These are phyloP conservation scores for Penicillium pulvis DNA, from an alignment of 495 filamentous ascomycete species.

Conservation along the genomic window DNA sequence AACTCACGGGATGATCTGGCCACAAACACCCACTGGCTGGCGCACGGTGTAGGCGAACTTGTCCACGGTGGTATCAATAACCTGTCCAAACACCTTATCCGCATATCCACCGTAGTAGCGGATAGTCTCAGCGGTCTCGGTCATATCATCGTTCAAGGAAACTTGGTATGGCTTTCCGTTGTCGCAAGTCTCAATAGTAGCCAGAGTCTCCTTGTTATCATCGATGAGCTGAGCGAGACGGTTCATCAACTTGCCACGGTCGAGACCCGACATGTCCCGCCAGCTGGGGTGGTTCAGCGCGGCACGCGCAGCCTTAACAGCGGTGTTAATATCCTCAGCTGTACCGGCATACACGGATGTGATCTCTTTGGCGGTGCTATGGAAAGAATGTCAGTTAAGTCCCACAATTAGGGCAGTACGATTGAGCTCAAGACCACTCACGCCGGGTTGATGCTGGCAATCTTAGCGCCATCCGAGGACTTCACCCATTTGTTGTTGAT, in stretches of 20 bases:
- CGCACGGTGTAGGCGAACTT: conserved; percentile 90
- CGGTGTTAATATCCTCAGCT: conserved; percentile 74
- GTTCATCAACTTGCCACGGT: conserved; percentile 73
- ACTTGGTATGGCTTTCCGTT: conserved; percentile 86
- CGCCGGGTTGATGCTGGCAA: conserved; percentile 80
- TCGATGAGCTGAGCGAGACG: conserved; percentile 74
- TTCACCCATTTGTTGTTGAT: conserved; percentile 94
- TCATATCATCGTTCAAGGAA: conserved; percentile 69
- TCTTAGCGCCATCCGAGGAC: conserved; percentile 67
- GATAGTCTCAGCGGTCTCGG: conserved; percentile 67
- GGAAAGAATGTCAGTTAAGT: neutral
- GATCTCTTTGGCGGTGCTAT: conserved; percentile 73
- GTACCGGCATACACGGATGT: conserved; percentile 81
- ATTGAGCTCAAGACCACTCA: conserved; percentile 43
- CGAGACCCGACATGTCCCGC: conserved; percentile 69
- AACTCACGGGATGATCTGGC: conserved; percentile 80
- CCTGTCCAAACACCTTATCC: conserved; percentile 88
- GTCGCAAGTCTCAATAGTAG: conserved; percentile 91
- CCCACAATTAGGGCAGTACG: neutral
- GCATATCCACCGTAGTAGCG: conserved; percentile 88
- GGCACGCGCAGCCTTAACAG: conserved; percentile 78
- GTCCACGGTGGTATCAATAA: conserved; percentile 73
- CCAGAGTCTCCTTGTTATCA: conserved; percentile 68
- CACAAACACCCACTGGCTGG: conserved; percentile 87
- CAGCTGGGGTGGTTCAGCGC: conserved; percentile 79